A percentile compares a stretch with the other conserved stretches of the same genome.
These are phyloP conservation scores for Pseudonectria buxi DNA, from an alignment of 2,329 filamentous ascomycete genomes.

Conservation along the genomic window DNA sequence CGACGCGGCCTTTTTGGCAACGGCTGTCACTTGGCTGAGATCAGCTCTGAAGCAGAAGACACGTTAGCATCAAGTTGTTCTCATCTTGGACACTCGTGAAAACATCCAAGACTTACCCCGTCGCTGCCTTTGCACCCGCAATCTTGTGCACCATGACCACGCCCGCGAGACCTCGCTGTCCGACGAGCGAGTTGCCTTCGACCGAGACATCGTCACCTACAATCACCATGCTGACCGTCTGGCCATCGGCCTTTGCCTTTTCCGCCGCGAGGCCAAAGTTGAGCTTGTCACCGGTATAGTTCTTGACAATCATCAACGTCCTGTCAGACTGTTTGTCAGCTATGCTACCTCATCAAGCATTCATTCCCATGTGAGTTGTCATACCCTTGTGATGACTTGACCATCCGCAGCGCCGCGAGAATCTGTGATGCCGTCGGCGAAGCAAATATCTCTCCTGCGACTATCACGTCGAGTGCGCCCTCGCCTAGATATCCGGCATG, in stretches of 20 bases:
- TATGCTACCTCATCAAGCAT: conserved; percentile 1
- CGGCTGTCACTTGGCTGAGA: conserved; percentile 12
- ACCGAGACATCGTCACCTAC: conserved; percentile 20
- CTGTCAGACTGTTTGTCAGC: conserved; percentile 1
- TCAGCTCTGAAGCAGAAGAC: conserved; percentile 4
- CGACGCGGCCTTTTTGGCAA: conserved; percentile 13
- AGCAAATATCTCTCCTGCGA: conserved; percentile 20
- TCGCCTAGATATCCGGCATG: conserved; percentile 19
- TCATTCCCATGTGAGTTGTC: not conserved
- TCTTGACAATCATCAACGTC: conserved; percentile 20
- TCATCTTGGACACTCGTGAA: not conserved
- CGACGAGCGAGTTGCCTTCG: conserved; percentile 16
- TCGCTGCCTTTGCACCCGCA: conserved; percentile 17
- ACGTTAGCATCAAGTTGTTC: conserved; percentile 8
- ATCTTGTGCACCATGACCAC: conserved; percentile 20
- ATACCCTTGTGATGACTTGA: conserved; percentile 15
- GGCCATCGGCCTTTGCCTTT: conserved; percentile 21
- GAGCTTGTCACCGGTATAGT: conserved; percentile 23
- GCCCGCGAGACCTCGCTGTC: conserved; percentile 18
- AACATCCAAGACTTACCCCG: conserved; percentile 7
- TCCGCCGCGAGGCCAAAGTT: conserved; percentile 24
- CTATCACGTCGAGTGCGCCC: conserved; percentile 15
- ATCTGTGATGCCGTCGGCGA: conserved; percentile 20
- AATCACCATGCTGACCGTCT: conserved; percentile 18
- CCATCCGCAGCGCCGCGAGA: conserved; percentile 12